Evolutionary conservation across 2,329 filamentous ascomycete genomes (phyloP), one percentile per base, ranked within the genome.

Genomic region (Pseudogymnoascus sp.): DNA sequence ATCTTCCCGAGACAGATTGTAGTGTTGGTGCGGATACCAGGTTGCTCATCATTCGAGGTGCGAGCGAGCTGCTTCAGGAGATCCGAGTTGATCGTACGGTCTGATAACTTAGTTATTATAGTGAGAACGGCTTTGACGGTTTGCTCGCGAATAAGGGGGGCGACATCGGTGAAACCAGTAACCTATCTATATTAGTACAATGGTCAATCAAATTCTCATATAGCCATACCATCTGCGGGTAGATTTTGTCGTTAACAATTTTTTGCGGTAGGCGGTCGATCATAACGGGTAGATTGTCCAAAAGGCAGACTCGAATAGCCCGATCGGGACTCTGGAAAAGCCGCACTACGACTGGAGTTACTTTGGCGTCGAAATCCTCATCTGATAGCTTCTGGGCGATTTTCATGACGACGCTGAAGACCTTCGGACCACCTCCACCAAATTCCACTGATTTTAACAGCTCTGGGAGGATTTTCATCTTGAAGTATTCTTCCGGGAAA

Each of bases 401-500:
- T 72, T 96, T 96, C 80, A 97, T 86, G 42, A 96, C 90, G 1
- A 96, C 87, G 1, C 82, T 79, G 65, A 99, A 90, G 0, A 96
- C 93, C 72, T 96, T 96, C 0, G 93, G 90, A 0, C 95, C 95
- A 28, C 95, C 95, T 10, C 93, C 95, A 6, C 95, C 95, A 74
- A 97, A 99, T 72, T 99, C 95, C n/a, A 97, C 92, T 0, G 93
- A 96, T 73, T 97, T 99, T n/a, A 99, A 82, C 31, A 99, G 79
- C 73, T 99, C 95, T 0, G 95, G 95, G 7, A 99, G 81, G 3
- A 99, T 87, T 72, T 97, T 99, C 83, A 96, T 90, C 73, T 96
- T 96, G 81, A 97, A 96, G 75, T 96, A 99, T 65, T 97, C 95
- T 72, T 97, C 93, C 0, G 95, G 95, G 66, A 97, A 97, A 74